Evolutionary conservation across 441 rosid genomes (phyloP).

Genomic region (Raphanus hybrid): DNA sequence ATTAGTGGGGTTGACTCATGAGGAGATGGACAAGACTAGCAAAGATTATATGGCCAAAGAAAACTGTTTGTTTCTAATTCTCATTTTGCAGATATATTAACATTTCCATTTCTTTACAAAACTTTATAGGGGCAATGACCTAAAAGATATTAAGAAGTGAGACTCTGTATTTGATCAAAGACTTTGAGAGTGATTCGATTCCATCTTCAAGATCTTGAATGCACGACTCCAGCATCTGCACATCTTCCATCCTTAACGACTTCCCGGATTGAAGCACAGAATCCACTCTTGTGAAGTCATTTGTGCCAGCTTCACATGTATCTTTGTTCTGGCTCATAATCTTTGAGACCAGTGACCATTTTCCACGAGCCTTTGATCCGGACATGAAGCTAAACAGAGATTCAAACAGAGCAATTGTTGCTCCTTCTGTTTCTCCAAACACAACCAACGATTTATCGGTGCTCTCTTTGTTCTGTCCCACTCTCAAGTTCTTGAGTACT

Average conservation of each 20-base stretch:
- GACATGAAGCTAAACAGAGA: constrained; percentile 45
- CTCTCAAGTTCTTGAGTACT: constrained; percentile 35
- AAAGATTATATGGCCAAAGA: too few species aligned
- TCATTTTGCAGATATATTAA: background rate
- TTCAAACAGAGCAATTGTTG: constrained; percentile 34
- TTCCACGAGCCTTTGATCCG: constrained; percentile 35
- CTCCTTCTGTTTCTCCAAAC: constrained; percentile 34
- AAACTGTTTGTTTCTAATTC: background rate
- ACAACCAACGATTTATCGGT: background rate
- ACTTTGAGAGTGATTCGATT: constrained; percentile 21
- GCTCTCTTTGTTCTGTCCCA: constrained; percentile 27
- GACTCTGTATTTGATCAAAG: constrained; percentile 45
- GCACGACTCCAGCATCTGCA: constrained; percentile 32
- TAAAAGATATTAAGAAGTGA: constrained; percentile 35
- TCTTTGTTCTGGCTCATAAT: constrained; percentile 36
- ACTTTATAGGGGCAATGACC: background rate
- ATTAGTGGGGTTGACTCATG: too few species aligned
- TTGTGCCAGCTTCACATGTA: constrained; percentile 32
- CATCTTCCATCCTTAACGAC: constrained; percentile 32
- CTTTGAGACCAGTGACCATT: constrained; percentile 49
- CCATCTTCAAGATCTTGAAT: constrained; percentile 38
- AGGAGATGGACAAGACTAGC: too few species aligned
- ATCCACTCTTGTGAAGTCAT: constrained; percentile 25
- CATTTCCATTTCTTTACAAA: constrained; percentile 12
- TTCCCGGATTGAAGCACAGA: constrained; percentile 21